Percentiles rank a stretch among this genome's conserved stretches.
These are phyloP conservation scores for Nitzschia sp. DNA, from an alignment of 108 stramenopile species.

Conservation along the genomic window DNA sequence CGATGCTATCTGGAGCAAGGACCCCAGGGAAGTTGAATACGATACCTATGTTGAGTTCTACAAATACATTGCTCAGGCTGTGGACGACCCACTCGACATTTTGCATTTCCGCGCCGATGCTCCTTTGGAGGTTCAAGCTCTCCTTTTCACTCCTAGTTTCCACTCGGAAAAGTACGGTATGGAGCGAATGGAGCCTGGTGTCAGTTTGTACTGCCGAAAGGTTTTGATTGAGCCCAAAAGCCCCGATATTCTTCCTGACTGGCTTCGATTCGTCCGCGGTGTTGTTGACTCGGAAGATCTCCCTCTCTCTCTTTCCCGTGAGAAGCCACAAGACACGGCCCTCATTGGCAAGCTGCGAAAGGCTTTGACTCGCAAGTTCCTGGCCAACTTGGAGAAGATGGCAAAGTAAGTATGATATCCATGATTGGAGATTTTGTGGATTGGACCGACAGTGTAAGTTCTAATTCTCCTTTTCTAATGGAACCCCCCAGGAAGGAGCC, in stretches of 20 bases:
- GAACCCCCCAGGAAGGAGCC: constrained; percentile 67
- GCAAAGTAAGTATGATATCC: constrained; percentile 55
- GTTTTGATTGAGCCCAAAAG: constrained; percentile 94
- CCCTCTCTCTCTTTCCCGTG: constrained; percentile 93
- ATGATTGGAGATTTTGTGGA: constrained; percentile 1
- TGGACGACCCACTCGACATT: constrained; percentile 79
- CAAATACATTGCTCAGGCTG: constrained; percentile 88
- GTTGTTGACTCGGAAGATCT: constrained; percentile 99
- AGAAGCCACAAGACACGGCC: constrained; percentile 96
- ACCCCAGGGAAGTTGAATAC: constrained; percentile 86
- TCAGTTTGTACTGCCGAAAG: constrained; percentile 91
- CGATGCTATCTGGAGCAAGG: constrained; percentile 92
- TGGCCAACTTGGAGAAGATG: constrained; percentile 78
- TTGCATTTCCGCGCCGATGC: constrained; percentile 97
- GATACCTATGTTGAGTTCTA: constrained; percentile 95
- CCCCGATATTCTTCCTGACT: constrained; percentile 94
- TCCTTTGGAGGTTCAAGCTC: constrained; percentile 94
- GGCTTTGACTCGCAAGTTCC: constrained; percentile 88
- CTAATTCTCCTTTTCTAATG: not conserved
- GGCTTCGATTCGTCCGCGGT: constrained; percentile 93
- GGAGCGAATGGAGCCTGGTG: constrained; percentile 97
- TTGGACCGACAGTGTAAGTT: not conserved
- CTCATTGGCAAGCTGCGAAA: constrained; percentile 85
- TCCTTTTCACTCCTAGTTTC: constrained; percentile 93
- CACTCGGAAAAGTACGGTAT: constrained; percentile 98